phyloP scores from a whole-genome alignment of 192 early-diverging fungal genomes.

The Coemansia sp. region DNA sequence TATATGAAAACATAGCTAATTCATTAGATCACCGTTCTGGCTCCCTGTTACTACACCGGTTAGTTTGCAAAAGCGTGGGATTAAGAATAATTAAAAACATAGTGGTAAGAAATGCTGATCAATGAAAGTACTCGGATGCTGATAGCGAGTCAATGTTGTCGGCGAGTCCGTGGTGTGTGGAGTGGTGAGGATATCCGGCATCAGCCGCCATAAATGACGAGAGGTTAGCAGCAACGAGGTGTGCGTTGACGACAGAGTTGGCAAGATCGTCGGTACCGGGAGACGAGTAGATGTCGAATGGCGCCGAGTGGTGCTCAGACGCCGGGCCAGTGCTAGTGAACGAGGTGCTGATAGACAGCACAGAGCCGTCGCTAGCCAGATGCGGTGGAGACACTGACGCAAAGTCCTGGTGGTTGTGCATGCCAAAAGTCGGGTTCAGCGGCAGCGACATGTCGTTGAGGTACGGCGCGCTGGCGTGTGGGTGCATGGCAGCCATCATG shows the following conservation, averaged over 20 bases:
- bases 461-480: conserved; percentile 21
- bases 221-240: conserved; percentile 35
- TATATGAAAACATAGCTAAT: background rate
- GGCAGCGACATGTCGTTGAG: conserved; percentile 38
- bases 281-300: conserved; percentile 37
- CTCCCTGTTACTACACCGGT: background rate
- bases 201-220: conserved; percentile 28
- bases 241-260: conserved; percentile 28
- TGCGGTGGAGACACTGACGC: conserved; percentile 11
- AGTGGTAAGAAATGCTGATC: background rate
- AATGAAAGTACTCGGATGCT: conserved; percentile 4
- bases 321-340: conserved; percentile 4
- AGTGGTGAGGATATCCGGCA: background rate
- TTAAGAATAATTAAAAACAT: background rate
- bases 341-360: conserved; percentile 18
- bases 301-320: conserved; percentile 1
- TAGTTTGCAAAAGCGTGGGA: background rate
- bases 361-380: background rate
- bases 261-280: conserved; percentile 32
- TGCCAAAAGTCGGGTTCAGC: conserved; percentile 23
- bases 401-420: conserved; percentile 8
- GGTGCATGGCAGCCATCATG: conserved; percentile 8
- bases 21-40: background rate
- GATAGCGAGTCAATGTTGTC: conserved; percentile 9
- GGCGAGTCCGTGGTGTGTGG: background rate